Conservation (phyloP, 2,329 filamentous ascomycete species). For the Colletotrichum scovillei region DNA sequence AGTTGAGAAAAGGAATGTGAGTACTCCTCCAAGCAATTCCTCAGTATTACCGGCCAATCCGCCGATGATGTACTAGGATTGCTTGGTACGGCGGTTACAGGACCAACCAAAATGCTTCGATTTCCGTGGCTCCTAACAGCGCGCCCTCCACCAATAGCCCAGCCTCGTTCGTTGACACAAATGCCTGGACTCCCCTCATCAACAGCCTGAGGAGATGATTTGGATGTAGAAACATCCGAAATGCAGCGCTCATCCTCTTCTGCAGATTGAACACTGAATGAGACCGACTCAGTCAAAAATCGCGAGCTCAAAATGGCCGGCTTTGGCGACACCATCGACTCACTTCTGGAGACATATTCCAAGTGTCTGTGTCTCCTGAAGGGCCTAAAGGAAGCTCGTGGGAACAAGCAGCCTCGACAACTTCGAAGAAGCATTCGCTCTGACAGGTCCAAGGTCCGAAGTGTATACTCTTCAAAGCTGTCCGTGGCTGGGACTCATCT, state of each 20-base stretch:
- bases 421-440: conserved; percentile 51
- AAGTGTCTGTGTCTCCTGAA: conserved; percentile 57
- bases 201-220: neutral
- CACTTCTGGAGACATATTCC: conserved; percentile 60
- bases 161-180: neutral
- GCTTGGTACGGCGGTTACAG: conserved; percentile 4
- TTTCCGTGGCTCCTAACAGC: neutral
- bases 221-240: neutral
- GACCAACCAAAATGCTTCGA: conserved; percentile 15
- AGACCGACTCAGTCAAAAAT: neutral
- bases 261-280: neutral
- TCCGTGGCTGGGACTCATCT: conserved; percentile 54
- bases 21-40: neutral
- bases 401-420: conserved; percentile 34
- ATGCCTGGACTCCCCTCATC: neutral
- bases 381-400: conserved; percentile 41
- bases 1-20: neutral
- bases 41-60: neutral
- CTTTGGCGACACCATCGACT: conserved; percentile 56
- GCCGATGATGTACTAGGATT: neutral
- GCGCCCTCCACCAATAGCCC: neutral
- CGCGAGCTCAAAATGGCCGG: conserved; percentile 43
- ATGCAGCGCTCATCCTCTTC: neutral
- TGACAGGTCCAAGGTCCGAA: conserved; percentile 54
- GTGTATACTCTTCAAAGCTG: conserved; percentile 54